phyloP scores from a whole-genome alignment of 23 red algal species.

The Agarophyton chilense region DNA sequence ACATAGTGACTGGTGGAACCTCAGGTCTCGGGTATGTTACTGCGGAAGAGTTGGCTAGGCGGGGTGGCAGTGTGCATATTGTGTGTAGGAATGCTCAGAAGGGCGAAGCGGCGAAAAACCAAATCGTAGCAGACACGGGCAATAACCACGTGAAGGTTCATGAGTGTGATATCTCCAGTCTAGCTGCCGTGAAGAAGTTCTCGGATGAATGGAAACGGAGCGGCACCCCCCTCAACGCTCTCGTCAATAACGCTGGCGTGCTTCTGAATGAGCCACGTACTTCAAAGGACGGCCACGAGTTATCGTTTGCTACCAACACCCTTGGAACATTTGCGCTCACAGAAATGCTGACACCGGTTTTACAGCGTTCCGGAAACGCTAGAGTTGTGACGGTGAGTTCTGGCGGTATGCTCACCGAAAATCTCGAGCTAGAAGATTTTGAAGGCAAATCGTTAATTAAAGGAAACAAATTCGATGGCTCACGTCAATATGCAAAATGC shows the following conservation, averaged over 20 bases:
- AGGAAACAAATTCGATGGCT: conserved; percentile 52
- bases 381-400: conserved; percentile 83
- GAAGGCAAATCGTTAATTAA: conserved; percentile 32
- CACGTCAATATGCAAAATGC: conserved; percentile 71
- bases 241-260: conserved; percentile 91
- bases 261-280: conserved; percentile 34
- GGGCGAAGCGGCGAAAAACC: conserved; percentile 34
- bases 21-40: conserved; percentile 75
- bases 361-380: neutral
- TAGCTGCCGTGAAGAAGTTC: conserved; percentile 53
- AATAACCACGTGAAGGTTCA: conserved; percentile 60
- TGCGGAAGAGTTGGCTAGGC: conserved; percentile 62
- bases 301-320: conserved; percentile 85
- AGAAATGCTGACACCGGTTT: conserved; percentile 77
- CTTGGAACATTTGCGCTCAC: conserved; percentile 87
- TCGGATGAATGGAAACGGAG: conserved; percentile 34
- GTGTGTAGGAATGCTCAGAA: conserved; percentile 66
- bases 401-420: conserved; percentile 91
- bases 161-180: conserved; percentile 58
- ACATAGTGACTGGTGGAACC: conserved; percentile 85
- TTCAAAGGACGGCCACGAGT: conserved; percentile 78
- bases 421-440: conserved; percentile 62
- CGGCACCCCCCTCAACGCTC: conserved; percentile 19
- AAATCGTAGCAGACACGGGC: conserved; percentile 39
- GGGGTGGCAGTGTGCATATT: conserved; percentile 59